phyloP scores from a whole-genome alignment of 2,329 filamentous ascomycete species.

The Pseudocercospora fijiensis region DNA sequence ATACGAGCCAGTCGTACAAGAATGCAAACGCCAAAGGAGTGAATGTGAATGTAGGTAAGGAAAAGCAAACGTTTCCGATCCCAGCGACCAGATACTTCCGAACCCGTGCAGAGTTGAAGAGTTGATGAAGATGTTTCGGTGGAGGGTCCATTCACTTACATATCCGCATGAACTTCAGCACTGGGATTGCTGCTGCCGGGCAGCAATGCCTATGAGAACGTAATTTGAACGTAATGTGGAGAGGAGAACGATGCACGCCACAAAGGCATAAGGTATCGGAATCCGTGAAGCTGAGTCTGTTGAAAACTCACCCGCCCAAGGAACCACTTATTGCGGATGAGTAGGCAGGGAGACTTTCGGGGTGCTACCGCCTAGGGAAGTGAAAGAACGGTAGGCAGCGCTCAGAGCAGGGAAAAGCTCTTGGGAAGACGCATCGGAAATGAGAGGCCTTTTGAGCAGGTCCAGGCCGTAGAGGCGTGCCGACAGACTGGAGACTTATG shows the following conservation, averaged over 20 bases:
- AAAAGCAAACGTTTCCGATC: neutral
- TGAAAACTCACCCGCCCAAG: neutral
- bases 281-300: neutral
- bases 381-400: neutral
- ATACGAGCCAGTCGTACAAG: neutral
- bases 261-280: neutral
- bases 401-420: neutral
- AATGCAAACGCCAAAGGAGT: conserved; percentile 1
- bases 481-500: neutral
- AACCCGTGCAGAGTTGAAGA: neutral
- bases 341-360: neutral
- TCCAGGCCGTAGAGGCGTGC: neutral
- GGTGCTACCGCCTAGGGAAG: neutral
- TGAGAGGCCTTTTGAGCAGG: neutral
- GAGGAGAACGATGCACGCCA: neutral
- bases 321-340: neutral
- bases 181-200: neutral
- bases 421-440: neutral
- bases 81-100: neutral
- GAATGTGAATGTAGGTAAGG: conserved; percentile 6
- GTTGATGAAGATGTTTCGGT: neutral
- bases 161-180: neutral
- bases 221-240: neutral
- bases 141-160: neutral
- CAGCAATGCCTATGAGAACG: neutral